Evolutionary conservation across 1,284 basidiomycete genomes (phyloP), one percentile per base, ranked within the genome.

Genomic region (Filobasidium uniguttulatum): DNA sequence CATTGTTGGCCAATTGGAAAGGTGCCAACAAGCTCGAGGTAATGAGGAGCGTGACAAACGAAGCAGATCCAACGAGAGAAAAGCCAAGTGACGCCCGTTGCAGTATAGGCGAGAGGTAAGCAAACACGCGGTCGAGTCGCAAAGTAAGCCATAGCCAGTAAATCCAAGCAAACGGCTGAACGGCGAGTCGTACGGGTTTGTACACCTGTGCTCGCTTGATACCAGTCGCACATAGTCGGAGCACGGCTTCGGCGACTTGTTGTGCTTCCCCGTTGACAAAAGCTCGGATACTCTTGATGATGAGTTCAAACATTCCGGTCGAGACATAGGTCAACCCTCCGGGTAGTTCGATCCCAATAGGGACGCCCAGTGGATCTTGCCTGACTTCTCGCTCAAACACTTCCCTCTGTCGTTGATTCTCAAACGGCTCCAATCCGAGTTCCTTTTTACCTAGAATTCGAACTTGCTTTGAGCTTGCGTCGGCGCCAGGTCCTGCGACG

Each of bases 61-160:
- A 64, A 14, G 67, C 53, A 4, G 61, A 61, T 3, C 68, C 68
- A 31, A 70, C 54, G 19, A 68, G 56, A 5, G 63, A 59, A n/a
- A 70, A 48, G 12, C 68, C 68, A 17, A 70, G 57, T 19, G 55
- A 50, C 28, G 53, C 38, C 3, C 55, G 54, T 3, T 43, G 37
- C 20, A 52, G 8, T n/a, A 54, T 36, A 1, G 53, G 53, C 20
- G 14, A 26, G 17, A 52, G 20, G 5, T 47, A 31, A 28, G 25
- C 19, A 4, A 35, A 3, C 1, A 26, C 15, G 5, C 25, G 22
- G 20, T 20, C 35, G 4, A 43, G 10, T 28, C 40, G 25, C 12
- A 43, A 8, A 23, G 8, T 6, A 14, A 3, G 12, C 12, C 22
- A 23, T 15, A 43, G 8, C 23, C 20, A 12, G 5, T 8, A 10